Conservation (phyloP, 306 rosid species). For the Corylus americana region DNA sequence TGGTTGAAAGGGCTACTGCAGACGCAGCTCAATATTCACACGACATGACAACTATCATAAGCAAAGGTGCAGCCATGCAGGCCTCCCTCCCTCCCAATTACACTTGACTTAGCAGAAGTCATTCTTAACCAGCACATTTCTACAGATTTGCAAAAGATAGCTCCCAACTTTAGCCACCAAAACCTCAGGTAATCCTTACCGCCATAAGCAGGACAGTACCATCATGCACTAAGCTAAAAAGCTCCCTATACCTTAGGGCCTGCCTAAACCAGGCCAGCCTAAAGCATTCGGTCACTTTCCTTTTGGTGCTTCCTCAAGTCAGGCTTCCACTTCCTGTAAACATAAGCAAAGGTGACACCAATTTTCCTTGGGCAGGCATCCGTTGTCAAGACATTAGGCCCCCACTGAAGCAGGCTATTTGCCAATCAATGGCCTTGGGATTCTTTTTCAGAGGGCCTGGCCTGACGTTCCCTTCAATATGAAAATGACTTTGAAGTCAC, state of each 20-base stretch:
- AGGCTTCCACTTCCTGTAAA: background rate
- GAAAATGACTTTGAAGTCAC: background rate
- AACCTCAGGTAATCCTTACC: background rate
- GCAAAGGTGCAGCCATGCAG: constrained; percentile 1
- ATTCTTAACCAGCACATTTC: background rate
- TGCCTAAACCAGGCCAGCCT: background rate
- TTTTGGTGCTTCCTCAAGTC: background rate
- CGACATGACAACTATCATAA: background rate
- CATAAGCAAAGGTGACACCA: background rate
- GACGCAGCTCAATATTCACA: background rate
- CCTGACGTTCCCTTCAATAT: background rate
- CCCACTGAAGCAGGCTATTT: background rate
- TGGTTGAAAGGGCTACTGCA: background rate
- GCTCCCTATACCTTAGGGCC: background rate
- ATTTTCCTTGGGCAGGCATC: background rate
- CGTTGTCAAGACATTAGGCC: background rate
- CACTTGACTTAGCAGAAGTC: background rate
- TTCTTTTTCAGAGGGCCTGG: background rate
- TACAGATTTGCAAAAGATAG: background rate
- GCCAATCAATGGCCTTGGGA: background rate
- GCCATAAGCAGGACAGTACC: background rate
- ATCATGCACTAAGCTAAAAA: background rate
- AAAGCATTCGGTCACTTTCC: background rate
- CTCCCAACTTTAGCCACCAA: background rate
- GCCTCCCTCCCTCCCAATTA: background rate